These are phyloP conservation scores for Penicillium sclerotiorum DNA, from an alignment of 2,329 filamentous ascomycete genomes.

Conservation along the genomic window DNA sequence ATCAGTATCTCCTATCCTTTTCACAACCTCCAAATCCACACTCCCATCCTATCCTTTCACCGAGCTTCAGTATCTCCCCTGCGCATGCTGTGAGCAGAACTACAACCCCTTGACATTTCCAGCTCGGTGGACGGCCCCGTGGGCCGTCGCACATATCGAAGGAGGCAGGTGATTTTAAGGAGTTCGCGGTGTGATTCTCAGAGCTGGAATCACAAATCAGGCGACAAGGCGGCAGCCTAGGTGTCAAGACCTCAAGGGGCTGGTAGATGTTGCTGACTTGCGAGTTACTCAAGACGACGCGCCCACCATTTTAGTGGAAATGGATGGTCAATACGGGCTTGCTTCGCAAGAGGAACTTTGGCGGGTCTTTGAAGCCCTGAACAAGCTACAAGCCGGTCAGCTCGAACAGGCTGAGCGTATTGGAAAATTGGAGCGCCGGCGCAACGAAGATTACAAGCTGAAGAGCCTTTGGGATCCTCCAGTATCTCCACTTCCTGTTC, in stretches of 20 bases:
- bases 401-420: constrained; percentile 64
- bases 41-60: no score
- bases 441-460: constrained; percentile 64
- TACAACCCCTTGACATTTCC: constrained; percentile 8
- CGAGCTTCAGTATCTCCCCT: no score
- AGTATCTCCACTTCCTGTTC: constrained; percentile 82
- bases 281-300: neutral
- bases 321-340: constrained; percentile 68
- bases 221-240: neutral
- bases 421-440: constrained; percentile 61
- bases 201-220: neutral
- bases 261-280: no score
- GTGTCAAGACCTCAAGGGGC: constrained; percentile 1
- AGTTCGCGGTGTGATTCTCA: neutral
- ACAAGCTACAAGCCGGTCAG: constrained; percentile 62
- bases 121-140: constrained; percentile 27
- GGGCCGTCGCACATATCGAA: constrained; percentile 27
- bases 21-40: no score
- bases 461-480: constrained; percentile 91
- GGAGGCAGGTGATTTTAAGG: constrained; percentile 12
- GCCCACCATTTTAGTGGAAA: constrained; percentile 30
- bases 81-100: constrained; percentile 10
- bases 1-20: no score
- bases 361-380: constrained; percentile 65
- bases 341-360: constrained; percentile 67